Evolutionary conservation across 1,284 basidiomycete genomes (phyloP).

Genomic region (Malassezia yamatoensis): DNA sequence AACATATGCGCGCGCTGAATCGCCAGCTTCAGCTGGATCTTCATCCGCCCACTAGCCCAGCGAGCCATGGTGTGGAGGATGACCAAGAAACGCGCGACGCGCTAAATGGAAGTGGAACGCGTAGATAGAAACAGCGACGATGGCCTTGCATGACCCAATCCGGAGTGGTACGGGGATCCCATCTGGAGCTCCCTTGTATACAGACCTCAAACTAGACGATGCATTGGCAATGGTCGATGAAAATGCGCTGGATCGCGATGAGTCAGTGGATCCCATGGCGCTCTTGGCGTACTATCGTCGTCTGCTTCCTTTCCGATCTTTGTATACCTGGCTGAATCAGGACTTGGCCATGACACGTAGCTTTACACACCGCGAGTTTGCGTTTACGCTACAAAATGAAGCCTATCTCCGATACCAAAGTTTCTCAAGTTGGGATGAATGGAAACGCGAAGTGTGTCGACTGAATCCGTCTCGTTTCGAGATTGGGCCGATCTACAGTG

Average conservation of each 20-base stretch:
- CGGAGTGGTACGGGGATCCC: background rate
- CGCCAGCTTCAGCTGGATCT: slow-evolving; percentile 59
- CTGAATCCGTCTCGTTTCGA: slow-evolving; percentile 63
- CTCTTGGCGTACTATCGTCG: slow-evolving; percentile 86
- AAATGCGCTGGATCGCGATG: slow-evolving; percentile 43
- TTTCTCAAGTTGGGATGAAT: slow-evolving; percentile 71
- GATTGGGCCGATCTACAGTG: slow-evolving; percentile 87
- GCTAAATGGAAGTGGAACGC: background rate
- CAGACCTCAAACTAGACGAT: slow-evolving; percentile 15
- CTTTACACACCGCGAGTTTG: slow-evolving; percentile 70
- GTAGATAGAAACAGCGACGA: background rate
- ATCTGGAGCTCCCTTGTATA: background rate
- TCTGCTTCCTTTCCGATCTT: slow-evolving; percentile 84
- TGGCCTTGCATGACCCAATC: background rate
- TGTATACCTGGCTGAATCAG: slow-evolving; percentile 92
- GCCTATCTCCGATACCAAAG: slow-evolving; percentile 89
- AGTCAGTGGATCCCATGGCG: slow-evolving; percentile 55
- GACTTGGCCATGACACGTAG: slow-evolving; percentile 59
- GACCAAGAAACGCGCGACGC: background rate
- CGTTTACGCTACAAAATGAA: slow-evolving; percentile 85
- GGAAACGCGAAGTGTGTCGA: slow-evolving; percentile 64
- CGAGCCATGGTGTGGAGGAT: slow-evolving; percentile 24
- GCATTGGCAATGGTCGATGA: slow-evolving; percentile 32
- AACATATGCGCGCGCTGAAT: slow-evolving; percentile 79
- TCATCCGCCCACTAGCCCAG: slow-evolving; percentile 34